Percentiles rank a stretch among this genome's conserved stretches.
These are phyloP conservation scores for Clohesyomyces aquaticus DNA, from an alignment of 495 filamentous ascomycete genomes.

Conservation along the genomic window DNA sequence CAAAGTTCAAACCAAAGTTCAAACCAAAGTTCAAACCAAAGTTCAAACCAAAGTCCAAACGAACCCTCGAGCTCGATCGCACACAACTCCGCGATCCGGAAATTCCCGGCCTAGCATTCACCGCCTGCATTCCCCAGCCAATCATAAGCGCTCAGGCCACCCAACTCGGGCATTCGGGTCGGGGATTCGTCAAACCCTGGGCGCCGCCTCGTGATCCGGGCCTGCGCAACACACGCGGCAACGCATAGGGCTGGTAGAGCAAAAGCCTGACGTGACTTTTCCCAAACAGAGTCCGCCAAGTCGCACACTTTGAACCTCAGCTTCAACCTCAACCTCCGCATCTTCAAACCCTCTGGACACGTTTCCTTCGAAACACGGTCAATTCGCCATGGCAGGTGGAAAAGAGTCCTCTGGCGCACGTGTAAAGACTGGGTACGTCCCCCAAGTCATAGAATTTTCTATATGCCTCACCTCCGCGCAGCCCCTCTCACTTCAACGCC, in stretches of 20 bases:
- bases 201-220: background rate
- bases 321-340: background rate
- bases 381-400: constrained; percentile 1
- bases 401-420: background rate
- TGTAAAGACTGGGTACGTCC: background rate
- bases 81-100: background rate
- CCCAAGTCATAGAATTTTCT: background rate
- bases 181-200: too few relatives aligned
- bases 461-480: background rate
- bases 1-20: too few relatives aligned
- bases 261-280: background rate
- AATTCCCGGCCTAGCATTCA: background rate
- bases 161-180: background rate
- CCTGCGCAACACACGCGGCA: background rate
- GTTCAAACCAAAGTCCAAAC: too few relatives aligned
- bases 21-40: too few relatives aligned
- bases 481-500: background rate
- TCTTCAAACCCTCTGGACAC: too few relatives aligned
- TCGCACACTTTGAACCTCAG: background rate
- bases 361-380: background rate
- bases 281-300: background rate
- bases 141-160: background rate
- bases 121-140: background rate
- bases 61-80: too few relatives aligned
- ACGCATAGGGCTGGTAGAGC: background rate